Conservation (phyloP, 352 stramenopile genomes). For the Globisporangium ultimum region DNA sequence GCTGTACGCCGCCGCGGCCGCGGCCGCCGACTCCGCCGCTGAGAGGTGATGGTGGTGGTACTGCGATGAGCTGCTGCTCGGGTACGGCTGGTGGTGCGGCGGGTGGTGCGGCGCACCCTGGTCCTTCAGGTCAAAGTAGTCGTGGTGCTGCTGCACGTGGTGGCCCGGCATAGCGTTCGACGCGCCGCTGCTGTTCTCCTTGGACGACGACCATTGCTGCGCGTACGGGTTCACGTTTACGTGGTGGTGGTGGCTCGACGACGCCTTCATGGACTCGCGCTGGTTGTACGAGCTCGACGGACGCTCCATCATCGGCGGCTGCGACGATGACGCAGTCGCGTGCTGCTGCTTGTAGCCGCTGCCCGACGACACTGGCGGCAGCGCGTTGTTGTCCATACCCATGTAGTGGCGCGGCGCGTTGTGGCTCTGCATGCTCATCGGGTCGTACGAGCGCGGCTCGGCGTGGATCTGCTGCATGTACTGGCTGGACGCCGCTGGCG, state of each 20-base stretch:
- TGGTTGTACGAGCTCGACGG: slow-evolving; percentile 15
- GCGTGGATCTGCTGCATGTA: slow-evolving; percentile 72
- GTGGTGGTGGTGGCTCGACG: slow-evolving; percentile 12
- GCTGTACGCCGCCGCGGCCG: slow-evolving; percentile 45
- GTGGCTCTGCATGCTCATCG: slow-evolving; percentile 45
- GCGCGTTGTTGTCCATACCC: slow-evolving; percentile 36
- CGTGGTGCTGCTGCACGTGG: slow-evolving; percentile 29
- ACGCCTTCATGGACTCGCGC: slow-evolving; percentile 36
- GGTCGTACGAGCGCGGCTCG: slow-evolving; percentile 74
- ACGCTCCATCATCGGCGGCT: slow-evolving; percentile 32
- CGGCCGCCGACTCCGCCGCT: slow-evolving; percentile 49
- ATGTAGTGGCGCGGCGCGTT: slow-evolving; percentile 55
- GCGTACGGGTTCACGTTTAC: slow-evolving; percentile 43
- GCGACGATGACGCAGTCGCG: slow-evolving; percentile 3
- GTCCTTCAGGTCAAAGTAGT: slow-evolving; percentile 82
- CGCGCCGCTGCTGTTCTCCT: slow-evolving; percentile 26
- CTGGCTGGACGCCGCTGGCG: slow-evolving; percentile 25
- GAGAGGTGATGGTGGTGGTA: slow-evolving; percentile 69
- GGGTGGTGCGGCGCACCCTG: slow-evolving; percentile 35
- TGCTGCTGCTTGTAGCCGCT: slow-evolving; percentile 41
- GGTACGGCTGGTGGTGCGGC: slow-evolving; percentile 48
- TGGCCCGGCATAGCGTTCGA: slow-evolving; percentile 19
- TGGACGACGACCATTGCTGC: slow-evolving; percentile 54
- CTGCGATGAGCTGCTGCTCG: slow-evolving; percentile 35
- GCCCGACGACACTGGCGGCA: slow-evolving; percentile 41